Base-by-base conservation (phyloP, 2,329 filamentous ascomycete species). In the Stachybotrys elegans region DNA sequence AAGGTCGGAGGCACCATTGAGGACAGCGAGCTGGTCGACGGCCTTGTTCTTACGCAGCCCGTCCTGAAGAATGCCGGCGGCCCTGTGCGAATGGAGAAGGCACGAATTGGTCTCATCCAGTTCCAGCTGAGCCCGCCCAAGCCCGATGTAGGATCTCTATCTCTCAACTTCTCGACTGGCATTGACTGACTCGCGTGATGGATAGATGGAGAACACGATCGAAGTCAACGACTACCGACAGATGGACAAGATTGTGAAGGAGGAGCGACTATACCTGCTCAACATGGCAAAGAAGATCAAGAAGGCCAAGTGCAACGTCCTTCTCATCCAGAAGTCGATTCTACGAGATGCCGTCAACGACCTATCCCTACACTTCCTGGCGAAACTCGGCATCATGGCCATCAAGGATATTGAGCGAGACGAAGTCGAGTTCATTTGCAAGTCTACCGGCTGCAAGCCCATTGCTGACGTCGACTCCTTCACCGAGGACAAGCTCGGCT, bases 271-370 rank as follows among this genome's bases (percentile, higher is more conserved):
- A 56, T 98, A 98, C 70, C 81, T 98, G 52, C 80, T 98, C 47
- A 97, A 97, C 76, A 88, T 98, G 82, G 91, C 94, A 63, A 97
- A 98, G 81, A 98, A 97, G 79, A 98, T 98, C 70, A 96, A 97
- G 75, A 98, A 97, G 79, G 91, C 93, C 55, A 98, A 97, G 76
- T 98, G 93, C 74, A 98, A 98, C 60, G 93, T 98, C 35, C 83
- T 97, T 36, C 77, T 98, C 55, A 97, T 98, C 57, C 93, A 98
- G 64, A 98, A 98, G 73, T 97, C 92, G 13, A 98, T 98, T 57
- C 82, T 98, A 47, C 84, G 93, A 57, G 93, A 98, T 60, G 93
- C 93, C 27, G 91, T 98, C 66, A 98, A 98, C 73, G 93, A 98
- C 58, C 79, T 98, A 46, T 95, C 89, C 50, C 79, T 98, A 52